These are phyloP conservation scores for Plantago ovata DNA, from an alignment of 257 asterid species.

Conservation along the genomic window DNA sequence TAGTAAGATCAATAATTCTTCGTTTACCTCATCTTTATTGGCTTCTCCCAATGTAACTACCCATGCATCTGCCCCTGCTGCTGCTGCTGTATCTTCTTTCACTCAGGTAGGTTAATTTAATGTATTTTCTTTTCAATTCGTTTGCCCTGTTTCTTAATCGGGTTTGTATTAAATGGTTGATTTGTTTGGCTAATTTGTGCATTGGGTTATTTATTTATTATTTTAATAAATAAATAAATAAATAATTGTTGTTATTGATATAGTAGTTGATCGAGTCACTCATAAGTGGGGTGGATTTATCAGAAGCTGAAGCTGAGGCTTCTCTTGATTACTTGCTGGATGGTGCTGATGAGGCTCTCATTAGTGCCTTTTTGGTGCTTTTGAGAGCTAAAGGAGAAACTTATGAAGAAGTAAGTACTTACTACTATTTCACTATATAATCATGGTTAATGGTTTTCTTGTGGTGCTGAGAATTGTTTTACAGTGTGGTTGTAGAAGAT, in stretches of 20 bases:
- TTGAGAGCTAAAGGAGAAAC: slow-evolving; percentile 98
- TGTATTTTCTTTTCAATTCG: not conserved
- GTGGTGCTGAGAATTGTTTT: too few species aligned
- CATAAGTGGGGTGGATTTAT: slow-evolving; percentile 70
- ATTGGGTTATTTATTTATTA: slow-evolving; percentile 3
- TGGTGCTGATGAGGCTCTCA: slow-evolving; percentile 86
- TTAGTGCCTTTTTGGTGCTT: slow-evolving; percentile 92
- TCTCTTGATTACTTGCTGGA: slow-evolving; percentile 82
- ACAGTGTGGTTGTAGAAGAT: too few species aligned
- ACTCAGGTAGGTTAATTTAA: slow-evolving; percentile 35
- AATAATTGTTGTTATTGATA: not conserved
- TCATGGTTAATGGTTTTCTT: too few species aligned
- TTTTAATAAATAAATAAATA: too few species aligned
- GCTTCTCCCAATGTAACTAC: slow-evolving; percentile 26
- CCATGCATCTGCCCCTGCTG: slow-evolving; percentile 23
- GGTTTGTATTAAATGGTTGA: not conserved
- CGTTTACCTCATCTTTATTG: slow-evolving; percentile 12
- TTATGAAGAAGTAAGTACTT: slow-evolving; percentile 68
- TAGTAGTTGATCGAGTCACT: slow-evolving; percentile 66
- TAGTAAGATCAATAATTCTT: slow-evolving; percentile 14
- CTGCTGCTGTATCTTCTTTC: slow-evolving; percentile 37
- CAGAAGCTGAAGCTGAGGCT: slow-evolving; percentile 81
- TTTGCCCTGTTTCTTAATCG: not conserved
- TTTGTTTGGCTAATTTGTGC: not conserved
- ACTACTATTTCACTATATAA: too few species aligned